phyloP scores from a whole-genome alignment of 441 rosid genomes.

The Erodium trifolium region DNA sequence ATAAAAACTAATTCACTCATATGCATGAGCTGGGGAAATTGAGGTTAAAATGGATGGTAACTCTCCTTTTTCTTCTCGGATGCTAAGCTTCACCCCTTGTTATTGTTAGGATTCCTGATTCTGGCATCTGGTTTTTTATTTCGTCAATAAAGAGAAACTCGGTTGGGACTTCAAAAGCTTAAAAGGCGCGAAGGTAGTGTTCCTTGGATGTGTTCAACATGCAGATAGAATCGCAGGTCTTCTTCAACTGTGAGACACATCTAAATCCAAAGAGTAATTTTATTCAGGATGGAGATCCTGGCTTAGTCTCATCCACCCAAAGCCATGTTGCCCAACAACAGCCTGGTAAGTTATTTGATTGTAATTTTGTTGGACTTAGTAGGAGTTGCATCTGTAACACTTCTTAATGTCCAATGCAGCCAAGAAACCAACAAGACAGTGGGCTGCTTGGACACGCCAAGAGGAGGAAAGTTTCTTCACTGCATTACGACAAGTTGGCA shows the following conservation, averaged over 20 bases:
- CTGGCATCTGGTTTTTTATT: conserved; percentile 15
- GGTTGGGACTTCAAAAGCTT: conserved; percentile 17
- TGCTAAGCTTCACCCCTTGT: conserved; percentile 2
- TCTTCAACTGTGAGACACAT: conserved; percentile 34
- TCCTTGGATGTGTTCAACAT: conserved; percentile 30
- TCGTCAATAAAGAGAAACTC: conserved; percentile 21
- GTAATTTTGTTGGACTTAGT: conserved; percentile 1
- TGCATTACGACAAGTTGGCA: conserved; percentile 97
- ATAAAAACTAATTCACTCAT: too few relatives aligned
- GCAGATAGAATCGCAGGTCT: conserved; percentile 42
- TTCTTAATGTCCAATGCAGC: conserved; percentile 33
- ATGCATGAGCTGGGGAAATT: too few relatives aligned
- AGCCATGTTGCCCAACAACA: conserved; percentile 30
- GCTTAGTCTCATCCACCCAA: conserved; percentile 29
- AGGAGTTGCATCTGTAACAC: conserved; percentile 3
- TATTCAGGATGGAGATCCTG: conserved; percentile 39
- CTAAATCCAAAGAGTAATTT: conserved; percentile 31
- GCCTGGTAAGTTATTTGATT: conserved; percentile 45
- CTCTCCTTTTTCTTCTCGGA: neutral
- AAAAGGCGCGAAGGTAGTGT: conserved; percentile 25
- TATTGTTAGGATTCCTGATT: conserved; percentile 7
- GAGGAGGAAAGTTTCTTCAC: conserved; percentile 97
- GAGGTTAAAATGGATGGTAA: too few relatives aligned
- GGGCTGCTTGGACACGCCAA: conserved; percentile 99
- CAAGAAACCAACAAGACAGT: conserved; percentile 82